Percentiles rank a stretch among this genome's conserved stretches.
Conservation (phyloP, 176 grass and related monocot genomes). For the Aegilops longissima region DNA sequence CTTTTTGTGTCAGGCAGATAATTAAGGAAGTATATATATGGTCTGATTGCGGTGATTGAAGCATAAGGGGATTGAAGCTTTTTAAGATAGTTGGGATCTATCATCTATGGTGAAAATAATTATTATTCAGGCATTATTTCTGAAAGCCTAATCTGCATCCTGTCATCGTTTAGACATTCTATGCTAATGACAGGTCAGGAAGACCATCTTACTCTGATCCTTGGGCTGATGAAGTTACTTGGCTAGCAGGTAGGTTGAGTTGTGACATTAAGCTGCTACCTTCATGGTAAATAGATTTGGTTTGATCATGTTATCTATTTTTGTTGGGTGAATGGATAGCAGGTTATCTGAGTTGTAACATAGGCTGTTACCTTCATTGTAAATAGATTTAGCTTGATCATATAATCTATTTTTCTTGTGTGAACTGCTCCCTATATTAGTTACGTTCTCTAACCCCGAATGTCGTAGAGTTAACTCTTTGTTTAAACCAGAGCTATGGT, state of each 20-base stretch:
- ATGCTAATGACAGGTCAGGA: slow-evolving; percentile 64
- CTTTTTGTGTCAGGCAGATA: background rate
- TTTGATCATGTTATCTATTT: background rate
- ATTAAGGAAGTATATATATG: background rate
- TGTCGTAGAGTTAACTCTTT: slow-evolving; percentile 1
- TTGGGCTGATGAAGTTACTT: slow-evolving; percentile 92
- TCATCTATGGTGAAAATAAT: background rate
- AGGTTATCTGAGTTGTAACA: slow-evolving; percentile 39
- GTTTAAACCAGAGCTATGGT: background rate
- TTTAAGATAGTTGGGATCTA: background rate
- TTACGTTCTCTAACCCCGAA: background rate
- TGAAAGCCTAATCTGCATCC: background rate
- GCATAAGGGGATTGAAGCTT: background rate
- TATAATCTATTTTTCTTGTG: background rate
- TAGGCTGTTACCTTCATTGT: background rate
- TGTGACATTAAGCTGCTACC: background rate
- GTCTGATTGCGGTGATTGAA: background rate
- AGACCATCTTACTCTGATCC: slow-evolving; percentile 80
- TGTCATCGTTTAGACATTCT: slow-evolving; percentile 6
- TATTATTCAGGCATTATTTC: background rate
- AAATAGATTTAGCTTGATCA: background rate
- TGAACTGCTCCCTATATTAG: background rate
- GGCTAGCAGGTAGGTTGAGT: slow-evolving; percentile 63
- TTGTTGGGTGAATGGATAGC: slow-evolving; percentile 49
- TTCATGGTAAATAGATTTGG: background rate